These are phyloP conservation scores for Clarireedia hainanense DNA, from an alignment of 2,329 filamentous ascomycete species.

Conservation along the genomic window DNA sequence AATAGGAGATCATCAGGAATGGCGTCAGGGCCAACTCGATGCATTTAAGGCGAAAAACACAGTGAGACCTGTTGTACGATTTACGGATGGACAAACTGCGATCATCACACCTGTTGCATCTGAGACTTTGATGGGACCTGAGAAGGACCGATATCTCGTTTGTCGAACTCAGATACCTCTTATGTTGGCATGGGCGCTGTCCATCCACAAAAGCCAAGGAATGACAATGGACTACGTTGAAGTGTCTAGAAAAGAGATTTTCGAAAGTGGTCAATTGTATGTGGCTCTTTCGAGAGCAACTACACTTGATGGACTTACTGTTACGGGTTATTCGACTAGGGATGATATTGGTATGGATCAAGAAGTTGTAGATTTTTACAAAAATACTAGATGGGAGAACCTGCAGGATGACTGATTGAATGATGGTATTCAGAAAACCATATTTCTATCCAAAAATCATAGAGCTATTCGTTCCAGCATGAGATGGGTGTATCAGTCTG, in stretches of 20 bases:
- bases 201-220: constrained; percentile 94
- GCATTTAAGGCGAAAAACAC: neutral
- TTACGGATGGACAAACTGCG: constrained; percentile 12
- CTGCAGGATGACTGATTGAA: neutral
- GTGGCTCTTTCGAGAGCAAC: constrained; percentile 23
- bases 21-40: neutral
- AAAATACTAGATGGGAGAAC: constrained; percentile 20
- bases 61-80: constrained; percentile 16
- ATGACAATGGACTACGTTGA: constrained; percentile 50
- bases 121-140: constrained; percentile 8
- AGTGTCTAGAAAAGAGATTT: constrained; percentile 21
- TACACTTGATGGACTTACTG: constrained; percentile 19
- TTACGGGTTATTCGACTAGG: constrained; percentile 15
- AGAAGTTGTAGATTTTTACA: constrained; percentile 23
- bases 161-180: constrained; percentile 52
- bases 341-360: constrained; percentile 16
- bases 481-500: too few species aligned
- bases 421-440: neutral
- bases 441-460: neutral
- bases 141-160: constrained; percentile 13
- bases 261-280: constrained; percentile 24
- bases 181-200: constrained; percentile 89
- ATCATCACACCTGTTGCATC: constrained; percentile 11
- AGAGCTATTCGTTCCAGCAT: too few species aligned
- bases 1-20: neutral